These are phyloP conservation scores for Plasmodium billcollinsi DNA, from an alignment of 169 alveolate species.

Conservation along the genomic window DNA sequence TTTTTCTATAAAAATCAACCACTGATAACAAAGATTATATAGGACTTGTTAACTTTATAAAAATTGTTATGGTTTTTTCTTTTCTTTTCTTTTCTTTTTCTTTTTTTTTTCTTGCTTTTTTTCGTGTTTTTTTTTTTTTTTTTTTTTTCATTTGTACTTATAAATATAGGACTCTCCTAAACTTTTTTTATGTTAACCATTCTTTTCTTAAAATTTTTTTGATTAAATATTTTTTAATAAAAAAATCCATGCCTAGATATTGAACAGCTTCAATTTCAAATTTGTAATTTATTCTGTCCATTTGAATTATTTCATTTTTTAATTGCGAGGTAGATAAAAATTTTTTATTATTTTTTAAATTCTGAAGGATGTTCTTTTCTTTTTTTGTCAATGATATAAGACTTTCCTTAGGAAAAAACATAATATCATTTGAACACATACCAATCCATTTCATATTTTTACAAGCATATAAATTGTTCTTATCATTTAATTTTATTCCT, in stretches of 20 bases:
- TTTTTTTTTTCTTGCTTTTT: too few species aligned
- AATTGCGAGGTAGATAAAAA: conserved; percentile 21
- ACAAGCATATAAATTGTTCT: conserved; percentile 25
- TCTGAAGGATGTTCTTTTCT: conserved; percentile 69
- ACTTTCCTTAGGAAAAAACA: conserved; percentile 53
- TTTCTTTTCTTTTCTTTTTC: too few species aligned
- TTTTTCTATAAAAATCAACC: too few species aligned
- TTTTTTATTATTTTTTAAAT: conserved; percentile 43
- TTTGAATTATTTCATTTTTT: conserved; percentile 23
- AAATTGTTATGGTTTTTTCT: too few species aligned
- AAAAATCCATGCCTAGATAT: conserved; percentile 58
- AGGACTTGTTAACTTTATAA: too few species aligned
- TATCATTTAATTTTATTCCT: conserved; percentile 14
- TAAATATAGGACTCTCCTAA: not conserved
- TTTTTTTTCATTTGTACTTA: not conserved
- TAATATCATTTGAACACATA: conserved; percentile 61
- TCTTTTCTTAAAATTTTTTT: conserved; percentile 26
- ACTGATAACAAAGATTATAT: too few species aligned
- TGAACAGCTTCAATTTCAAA: conserved; percentile 80
- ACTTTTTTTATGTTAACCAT: conserved; percentile 19
- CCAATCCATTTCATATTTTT: conserved; percentile 77
- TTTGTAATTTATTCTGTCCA: conserved; percentile 38
- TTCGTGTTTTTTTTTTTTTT: too few species aligned
- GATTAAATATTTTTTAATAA: conserved; percentile 43
- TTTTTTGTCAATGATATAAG: conserved; percentile 42